These are phyloP conservation scores for Oryza punctata DNA, from an alignment of 176 grass and related monocot species.

Conservation along the genomic window DNA sequence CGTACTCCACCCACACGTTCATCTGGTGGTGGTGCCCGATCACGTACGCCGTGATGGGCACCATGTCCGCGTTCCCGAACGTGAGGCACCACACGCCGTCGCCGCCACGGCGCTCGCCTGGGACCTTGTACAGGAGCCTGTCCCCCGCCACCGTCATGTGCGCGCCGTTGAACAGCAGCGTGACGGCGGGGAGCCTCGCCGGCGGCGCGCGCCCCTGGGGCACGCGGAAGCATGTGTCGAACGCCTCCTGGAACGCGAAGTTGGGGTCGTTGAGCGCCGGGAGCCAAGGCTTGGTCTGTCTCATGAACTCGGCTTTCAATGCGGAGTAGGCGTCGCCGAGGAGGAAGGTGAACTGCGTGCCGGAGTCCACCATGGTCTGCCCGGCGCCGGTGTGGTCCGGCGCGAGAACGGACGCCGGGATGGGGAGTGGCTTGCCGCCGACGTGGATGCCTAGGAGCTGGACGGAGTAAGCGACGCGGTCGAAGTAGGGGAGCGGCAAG, in stretches of 20 bases:
- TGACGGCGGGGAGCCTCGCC: conserved; percentile 49
- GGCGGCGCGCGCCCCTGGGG: conserved; percentile 37
- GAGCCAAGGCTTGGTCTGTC: conserved; percentile 53
- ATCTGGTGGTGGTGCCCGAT: conserved; percentile 99
- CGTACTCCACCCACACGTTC: conserved; percentile 99
- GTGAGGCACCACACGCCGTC: conserved; percentile 90
- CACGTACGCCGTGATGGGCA: conserved; percentile 82
- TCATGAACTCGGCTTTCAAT: conserved; percentile 65
- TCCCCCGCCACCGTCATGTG: conserved; percentile 71
- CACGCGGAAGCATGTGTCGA: conserved; percentile 82
- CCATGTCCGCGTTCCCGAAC: conserved; percentile 91
- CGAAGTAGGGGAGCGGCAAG: conserved; percentile 88
- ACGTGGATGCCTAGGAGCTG: conserved; percentile 90
- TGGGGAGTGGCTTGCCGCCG: conserved; percentile 48
- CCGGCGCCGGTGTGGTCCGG: conserved; percentile 95
- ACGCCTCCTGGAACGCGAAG: conserved; percentile 79
- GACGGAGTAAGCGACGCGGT: conserved; percentile 89
- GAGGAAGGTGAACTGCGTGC: conserved; percentile 97
- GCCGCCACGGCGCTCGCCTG: conserved; percentile 59
- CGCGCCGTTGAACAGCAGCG: conserved; percentile 70
- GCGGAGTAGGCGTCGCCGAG: conserved; percentile 73
- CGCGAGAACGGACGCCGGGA: conserved; percentile 65
- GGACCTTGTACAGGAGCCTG: conserved; percentile 78
- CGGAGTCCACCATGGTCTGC: conserved; percentile 97
- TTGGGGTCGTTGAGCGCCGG: conserved; percentile 49